Conservation (phyloP, 1,284 basidiomycete genomes). For the Rugosomyces carneus region DNA sequence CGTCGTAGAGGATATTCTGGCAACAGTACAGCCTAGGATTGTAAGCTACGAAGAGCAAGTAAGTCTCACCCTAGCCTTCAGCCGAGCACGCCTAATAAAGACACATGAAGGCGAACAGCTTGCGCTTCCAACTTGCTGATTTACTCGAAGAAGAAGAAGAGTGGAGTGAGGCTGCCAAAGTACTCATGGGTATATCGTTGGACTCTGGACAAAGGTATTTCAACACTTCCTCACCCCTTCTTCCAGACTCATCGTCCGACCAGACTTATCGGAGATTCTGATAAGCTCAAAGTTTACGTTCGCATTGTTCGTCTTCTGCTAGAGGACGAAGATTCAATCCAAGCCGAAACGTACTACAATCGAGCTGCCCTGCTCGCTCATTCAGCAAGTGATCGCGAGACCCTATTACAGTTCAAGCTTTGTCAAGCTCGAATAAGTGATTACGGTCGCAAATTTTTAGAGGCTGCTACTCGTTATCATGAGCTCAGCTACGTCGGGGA, state of each 20-base stretch:
- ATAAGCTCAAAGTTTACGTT: constrained; percentile 88
- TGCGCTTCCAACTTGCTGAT: constrained; percentile 85
- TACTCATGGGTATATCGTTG: constrained; percentile 86
- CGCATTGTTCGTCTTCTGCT: constrained; percentile 93
- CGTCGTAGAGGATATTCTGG: constrained; percentile 68
- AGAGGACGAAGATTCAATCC: constrained; percentile 90
- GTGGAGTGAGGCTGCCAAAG: constrained; percentile 87
- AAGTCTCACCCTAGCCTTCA: constrained; percentile 19
- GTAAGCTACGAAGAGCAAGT: constrained; percentile 96
- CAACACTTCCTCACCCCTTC: neutral
- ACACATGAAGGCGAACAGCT: constrained; percentile 60
- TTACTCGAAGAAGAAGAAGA: constrained; percentile 88
- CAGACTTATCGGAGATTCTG: constrained; percentile 72
- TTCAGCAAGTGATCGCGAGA: constrained; percentile 69
- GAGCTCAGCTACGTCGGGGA: constrained; percentile 86
- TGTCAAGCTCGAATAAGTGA: constrained; percentile 93
- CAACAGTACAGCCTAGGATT: constrained; percentile 67
- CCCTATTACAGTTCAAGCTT: constrained; percentile 76
- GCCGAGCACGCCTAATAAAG: constrained; percentile 1
- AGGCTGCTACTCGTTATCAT: constrained; percentile 93
- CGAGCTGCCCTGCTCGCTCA: constrained; percentile 90
- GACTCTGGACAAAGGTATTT: constrained; percentile 85
- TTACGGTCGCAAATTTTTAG: constrained; percentile 85
- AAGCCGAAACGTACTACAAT: constrained; percentile 95
- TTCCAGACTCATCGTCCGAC: constrained; percentile 3